Evolutionary conservation across 345 rosid species (phyloP), one percentile per base, ranked within the genome.

Genomic region (Anacardium occidentale): DNA sequence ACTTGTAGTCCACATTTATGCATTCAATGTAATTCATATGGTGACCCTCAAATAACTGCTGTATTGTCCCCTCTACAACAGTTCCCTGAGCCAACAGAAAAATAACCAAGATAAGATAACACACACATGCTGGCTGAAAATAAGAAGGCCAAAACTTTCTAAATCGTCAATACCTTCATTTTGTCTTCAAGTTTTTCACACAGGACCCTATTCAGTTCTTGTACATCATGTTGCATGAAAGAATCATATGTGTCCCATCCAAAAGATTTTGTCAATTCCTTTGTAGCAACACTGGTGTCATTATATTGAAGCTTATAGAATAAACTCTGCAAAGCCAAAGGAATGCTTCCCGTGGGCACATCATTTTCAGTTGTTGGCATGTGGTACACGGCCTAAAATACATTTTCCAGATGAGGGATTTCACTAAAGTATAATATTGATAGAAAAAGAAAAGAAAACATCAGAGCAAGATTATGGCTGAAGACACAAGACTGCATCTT

Each of bases 341-440:
- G 97, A 78, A 94, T 94, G 83, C 98, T 94, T 67, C 94, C 97
- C 4, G 93, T 62, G 56, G 98, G 98, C 81, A 87, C 81, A 79
- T 92, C 98, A 89, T 90, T 94, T 84, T 91, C 97, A 64, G 98
- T 94, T 70, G 98, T 94, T 55, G 98, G 98, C 98, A 94, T 94
- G 80, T 94, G 98, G 76, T 94, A 94, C 61, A 94, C 98, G 48
- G 98, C 97, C 98, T 94, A 87, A 74, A 81, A 81, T 32, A 72
- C 9, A 72, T 32, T 4, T n/a, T 73, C 47, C 68, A 65, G 69
- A 62, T 64, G 59, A 79, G 75, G 73, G n/a, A 59, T 50, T 67
- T 76, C 25, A 61, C 53, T 47, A 47, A 56, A 48, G n/a, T 47
- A 47, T 47, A 18, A 52, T 45, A 7, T 45, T 29, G 32, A 29